Evolutionary conservation across 2,329 filamentous ascomycete genomes (phyloP).

Genomic region (Microthyrium microscopicum): DNA sequence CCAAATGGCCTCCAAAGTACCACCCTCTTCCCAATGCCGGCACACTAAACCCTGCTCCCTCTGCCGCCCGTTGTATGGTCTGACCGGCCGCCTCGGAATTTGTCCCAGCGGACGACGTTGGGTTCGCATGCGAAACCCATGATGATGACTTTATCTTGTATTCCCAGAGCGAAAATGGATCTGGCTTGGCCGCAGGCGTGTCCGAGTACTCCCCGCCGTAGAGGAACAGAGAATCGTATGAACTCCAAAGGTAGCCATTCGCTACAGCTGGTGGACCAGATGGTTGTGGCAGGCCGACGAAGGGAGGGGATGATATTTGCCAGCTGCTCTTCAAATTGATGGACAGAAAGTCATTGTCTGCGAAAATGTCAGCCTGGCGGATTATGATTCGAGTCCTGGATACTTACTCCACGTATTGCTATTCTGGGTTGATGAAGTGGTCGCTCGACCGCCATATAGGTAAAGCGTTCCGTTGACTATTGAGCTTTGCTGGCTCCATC

Average conservation of each 20-base stretch:
- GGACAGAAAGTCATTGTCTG: constrained; percentile 54
- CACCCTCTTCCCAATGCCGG: constrained; percentile 54
- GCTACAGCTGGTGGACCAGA: constrained; percentile 55
- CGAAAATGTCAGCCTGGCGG: constrained; percentile 8
- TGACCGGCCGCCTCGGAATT: constrained; percentile 39
- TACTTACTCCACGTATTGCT: constrained; percentile 52
- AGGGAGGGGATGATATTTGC: constrained; percentile 45
- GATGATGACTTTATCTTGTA: constrained; percentile 43
- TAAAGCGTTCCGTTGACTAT: constrained; percentile 61
- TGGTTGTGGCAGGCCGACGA: constrained; percentile 46
- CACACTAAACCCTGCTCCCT: constrained; percentile 56
- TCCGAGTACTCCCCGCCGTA: constrained; percentile 63
- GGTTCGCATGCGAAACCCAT: constrained; percentile 48
- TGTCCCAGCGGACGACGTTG: constrained; percentile 45
- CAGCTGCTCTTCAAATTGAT: constrained; percentile 60
- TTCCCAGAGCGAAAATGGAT: constrained; percentile 49
- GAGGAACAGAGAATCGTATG: constrained; percentile 50
- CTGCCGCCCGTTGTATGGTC: constrained; percentile 50
- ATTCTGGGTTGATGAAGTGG: constrained; percentile 38
- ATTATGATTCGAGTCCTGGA: constrained; percentile 7
- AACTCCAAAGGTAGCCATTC: constrained; percentile 62
- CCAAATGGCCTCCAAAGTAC: constrained; percentile 66
- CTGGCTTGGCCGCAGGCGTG: constrained; percentile 38
- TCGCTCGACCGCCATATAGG: constrained; percentile 56
- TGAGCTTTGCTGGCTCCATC: constrained; percentile 52